Conservation (phyloP, 1,284 basidiomycete genomes). For the Ceratobasidium sp. region DNA sequence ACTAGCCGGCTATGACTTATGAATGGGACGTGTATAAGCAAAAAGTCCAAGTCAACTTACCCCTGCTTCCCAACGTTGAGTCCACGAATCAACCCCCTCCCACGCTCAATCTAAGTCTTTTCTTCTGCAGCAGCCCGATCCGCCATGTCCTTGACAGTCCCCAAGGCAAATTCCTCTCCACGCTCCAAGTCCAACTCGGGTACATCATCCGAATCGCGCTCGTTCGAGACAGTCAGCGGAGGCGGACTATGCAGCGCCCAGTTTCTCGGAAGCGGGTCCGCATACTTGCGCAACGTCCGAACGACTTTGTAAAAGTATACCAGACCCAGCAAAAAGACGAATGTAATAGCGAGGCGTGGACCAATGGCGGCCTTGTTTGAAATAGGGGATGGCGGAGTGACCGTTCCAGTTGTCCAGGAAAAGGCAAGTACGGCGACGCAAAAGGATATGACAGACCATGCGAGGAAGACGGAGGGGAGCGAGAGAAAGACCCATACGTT, state of each 20-base stretch:
- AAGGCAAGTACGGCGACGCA: conserved; percentile 70
- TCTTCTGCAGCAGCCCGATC: conserved; percentile 25
- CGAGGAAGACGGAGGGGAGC: conserved; percentile 75
- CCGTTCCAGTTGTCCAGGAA: conserved; percentile 65
- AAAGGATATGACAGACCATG: conserved; percentile 75
- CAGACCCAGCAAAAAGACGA: conserved; percentile 64
- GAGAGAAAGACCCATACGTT: conserved; percentile 81
- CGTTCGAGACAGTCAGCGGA: neutral
- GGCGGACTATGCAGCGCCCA: conserved; percentile 30
- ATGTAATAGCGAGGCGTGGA: conserved; percentile 64
- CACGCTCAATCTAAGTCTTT: neutral
- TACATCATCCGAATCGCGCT: neutral
- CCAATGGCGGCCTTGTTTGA: conserved; percentile 50
- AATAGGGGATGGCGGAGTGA: conserved; percentile 20
- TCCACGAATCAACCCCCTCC: conserved; percentile 29
- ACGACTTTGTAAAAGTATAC: conserved; percentile 69
- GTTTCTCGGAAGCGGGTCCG: conserved; percentile 36
- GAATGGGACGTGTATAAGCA: too few species aligned
- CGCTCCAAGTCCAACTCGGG: conserved; percentile 19
- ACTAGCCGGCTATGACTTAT: too few species aligned
- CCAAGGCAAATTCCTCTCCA: conserved; percentile 19
- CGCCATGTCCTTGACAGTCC: conserved; percentile 32
- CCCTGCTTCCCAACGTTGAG: neutral
- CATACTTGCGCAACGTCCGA: conserved; percentile 67
- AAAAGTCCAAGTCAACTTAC: neutral